Evolutionary conservation across 1,139 yeast species (phyloP), one percentile per base, ranked within the genome.

Genomic region (Scheffersomyces lignicola): DNA sequence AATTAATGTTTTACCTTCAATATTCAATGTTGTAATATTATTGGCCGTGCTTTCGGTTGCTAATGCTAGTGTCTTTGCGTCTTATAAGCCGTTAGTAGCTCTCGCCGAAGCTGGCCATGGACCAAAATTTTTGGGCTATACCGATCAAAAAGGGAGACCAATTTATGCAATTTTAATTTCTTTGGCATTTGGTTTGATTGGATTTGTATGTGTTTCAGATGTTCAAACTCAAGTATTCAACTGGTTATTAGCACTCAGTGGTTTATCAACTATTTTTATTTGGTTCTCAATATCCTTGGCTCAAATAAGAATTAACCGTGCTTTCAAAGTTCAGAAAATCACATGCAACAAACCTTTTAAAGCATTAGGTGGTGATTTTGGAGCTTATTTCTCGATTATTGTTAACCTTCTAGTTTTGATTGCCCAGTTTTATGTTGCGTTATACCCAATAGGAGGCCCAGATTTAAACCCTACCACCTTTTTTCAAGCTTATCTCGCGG

Each of bases 231-330:
- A 48, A 8, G 64, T 63, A 9, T 65, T 65, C 37, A 50, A 48
- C 14, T 65, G 71, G 71, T 52, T 65, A 42, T 50, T 65, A 36
- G 58, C 68, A 2, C 52, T 64, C 25, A 59, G 67, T 22, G 71
- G 68, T 3, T 56, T 64, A 36, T 57, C 68, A 8, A 57, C 69
- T 29, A 48, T 64, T 27, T 64, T 65, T 48, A 60, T 68, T 7
- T 64, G 69, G 69, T 57, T 56, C 41, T 53, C 60, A 18, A 60
- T 62, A 34, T 52, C 63, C 4, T 47, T 60, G 15, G 52, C 62
- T 31, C 65, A 60, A 38, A 51, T 73, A 39, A 29, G 50, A 17
- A 43, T 45, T 2, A 41, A 43, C 26, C 35, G 58, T 23, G 69
- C 69, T 7, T 45, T 62, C 49, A 45, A 45, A 33, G 43, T 36